phyloP scores from a whole-genome alignment of 1,139 yeast species.

The Kodamaea sp. region DNA sequence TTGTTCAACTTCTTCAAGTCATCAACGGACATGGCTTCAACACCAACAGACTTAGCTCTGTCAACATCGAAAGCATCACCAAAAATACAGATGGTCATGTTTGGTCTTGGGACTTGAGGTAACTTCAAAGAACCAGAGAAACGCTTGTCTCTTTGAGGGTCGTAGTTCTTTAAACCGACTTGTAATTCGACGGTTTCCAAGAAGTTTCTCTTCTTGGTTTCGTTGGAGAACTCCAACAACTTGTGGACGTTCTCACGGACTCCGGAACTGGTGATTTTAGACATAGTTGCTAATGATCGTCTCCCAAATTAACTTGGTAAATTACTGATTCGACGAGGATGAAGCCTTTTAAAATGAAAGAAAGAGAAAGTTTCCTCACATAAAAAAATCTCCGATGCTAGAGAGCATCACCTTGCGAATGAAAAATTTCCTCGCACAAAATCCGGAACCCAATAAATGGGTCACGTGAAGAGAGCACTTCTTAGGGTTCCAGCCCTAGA shows the following conservation, averaged over 20 bases:
- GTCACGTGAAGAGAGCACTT: too few species aligned
- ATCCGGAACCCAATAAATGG: too few species aligned
- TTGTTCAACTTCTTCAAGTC: constrained; percentile 99
- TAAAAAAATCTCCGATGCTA: constrained; percentile 1
- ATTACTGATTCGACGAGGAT: constrained; percentile 56
- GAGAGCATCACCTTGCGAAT: not conserved
- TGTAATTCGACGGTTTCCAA: constrained; percentile 99
- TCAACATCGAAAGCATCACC: constrained; percentile 99
- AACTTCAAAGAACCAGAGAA: constrained; percentile 99
- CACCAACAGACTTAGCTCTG: constrained; percentile 99
- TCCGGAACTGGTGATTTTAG: constrained; percentile 89
- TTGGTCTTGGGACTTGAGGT: constrained; percentile 99
- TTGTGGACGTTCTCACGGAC: constrained; percentile 97
- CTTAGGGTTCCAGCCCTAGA: constrained; percentile 8
- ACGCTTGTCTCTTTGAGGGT: constrained; percentile 99
- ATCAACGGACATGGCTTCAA: constrained; percentile 99
- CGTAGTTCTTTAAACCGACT: constrained; percentile 99
- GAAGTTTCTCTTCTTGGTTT: constrained; percentile 99
- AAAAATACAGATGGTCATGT: constrained; percentile 99
- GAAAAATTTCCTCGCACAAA: constrained; percentile 1
- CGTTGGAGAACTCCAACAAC: constrained; percentile 85
- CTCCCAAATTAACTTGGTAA: constrained; percentile 66
- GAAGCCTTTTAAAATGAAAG: constrained; percentile 16
- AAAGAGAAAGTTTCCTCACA: not conserved
- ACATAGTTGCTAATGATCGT: constrained; percentile 67